These are phyloP conservation scores for Xerocomellus dryophilus DNA, from an alignment of 768 basidiomycete species.

Conservation along the genomic window DNA sequence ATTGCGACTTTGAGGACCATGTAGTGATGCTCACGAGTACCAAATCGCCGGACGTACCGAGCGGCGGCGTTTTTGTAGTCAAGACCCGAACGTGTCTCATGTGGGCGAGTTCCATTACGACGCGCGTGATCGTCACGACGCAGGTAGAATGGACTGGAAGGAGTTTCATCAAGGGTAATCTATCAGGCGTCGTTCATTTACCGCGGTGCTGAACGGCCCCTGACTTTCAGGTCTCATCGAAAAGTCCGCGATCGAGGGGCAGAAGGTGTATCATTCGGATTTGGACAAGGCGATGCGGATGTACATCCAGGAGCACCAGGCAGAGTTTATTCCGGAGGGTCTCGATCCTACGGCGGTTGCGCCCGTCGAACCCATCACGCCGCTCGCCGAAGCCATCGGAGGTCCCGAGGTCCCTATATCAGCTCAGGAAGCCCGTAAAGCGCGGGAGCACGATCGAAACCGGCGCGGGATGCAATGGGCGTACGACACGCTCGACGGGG, in stretches of 20 bases:
- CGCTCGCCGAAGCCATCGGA: constrained; percentile 15
- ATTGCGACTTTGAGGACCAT: constrained; percentile 81
- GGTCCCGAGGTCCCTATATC: constrained; percentile 9
- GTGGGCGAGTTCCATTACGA: constrained; percentile 82
- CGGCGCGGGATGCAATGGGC: constrained; percentile 82
- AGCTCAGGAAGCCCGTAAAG: constrained; percentile 35
- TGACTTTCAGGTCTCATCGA: constrained; percentile 80
- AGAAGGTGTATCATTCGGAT: constrained; percentile 80
- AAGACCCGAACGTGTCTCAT: constrained; percentile 94
- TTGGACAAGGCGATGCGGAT: constrained; percentile 80
- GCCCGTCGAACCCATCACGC: constrained; percentile 39
- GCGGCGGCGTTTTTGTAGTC: constrained; percentile 87
- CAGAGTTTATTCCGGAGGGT: constrained; percentile 87
- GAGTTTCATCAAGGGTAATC: constrained; percentile 89
- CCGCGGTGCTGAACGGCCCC: not conserved
- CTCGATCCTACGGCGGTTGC: constrained; percentile 58
- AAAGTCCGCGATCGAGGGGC: constrained; percentile 85
- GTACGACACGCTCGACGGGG: constrained; percentile 80
- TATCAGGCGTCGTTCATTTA: not conserved
- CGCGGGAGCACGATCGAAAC: constrained; percentile 66
- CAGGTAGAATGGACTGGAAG: constrained; percentile 95
- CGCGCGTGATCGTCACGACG: constrained; percentile 81
- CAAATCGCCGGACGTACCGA: constrained; percentile 90
- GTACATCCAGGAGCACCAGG: constrained; percentile 86
- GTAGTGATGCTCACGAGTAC: constrained; percentile 86